Base-by-base conservation (phyloP, 805 yeast genomes). In the Lipomyces yamanashiensis region DNA sequence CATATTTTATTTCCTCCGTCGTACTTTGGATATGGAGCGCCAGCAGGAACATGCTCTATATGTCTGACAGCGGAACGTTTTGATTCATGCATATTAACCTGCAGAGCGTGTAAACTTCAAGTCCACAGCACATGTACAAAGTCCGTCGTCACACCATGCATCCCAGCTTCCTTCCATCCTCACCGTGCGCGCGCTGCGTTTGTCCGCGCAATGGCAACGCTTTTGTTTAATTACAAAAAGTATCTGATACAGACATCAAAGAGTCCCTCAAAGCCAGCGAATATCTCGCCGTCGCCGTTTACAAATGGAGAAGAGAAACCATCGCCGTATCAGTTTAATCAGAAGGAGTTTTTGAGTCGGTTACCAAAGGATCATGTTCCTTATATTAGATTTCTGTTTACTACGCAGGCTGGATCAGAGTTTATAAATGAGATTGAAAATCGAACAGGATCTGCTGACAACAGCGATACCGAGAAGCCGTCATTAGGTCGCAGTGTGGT, bases 361-460 rank as follows among this genome's bases (percentile, higher is more conserved):
- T 33, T 54, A 9, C 66, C 70, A 7, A 59, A 59, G n/a, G 64
- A 61, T 8, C 62, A 67, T 17, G 62, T 48, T 13, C 63, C 63
- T 17, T 67, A 66, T 48, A 28, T 59, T 13, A 33, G 62, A 17
- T 57, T 59, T 23, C 51, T 67, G 15, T 45, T 59, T 19, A 39
- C 58, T 5, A 61, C 68, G n/a, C 70, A 67, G 40, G 63, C 67
- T 10, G 64, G 70, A n/a, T n/a, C 52, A 7, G 70, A 67, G 52
- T 67, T 67, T 45, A 43, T 67, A 17, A 51, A 66, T 47, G 69
- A 58, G 12, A 58, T 55, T 19, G 66, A 50, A 37, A 41, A 58
- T 49, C 39, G 36, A n/a, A 41, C 8, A 45, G 23, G 19, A 33
- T 21, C 28, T 28, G 28, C 28, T 28, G 28, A 28, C 28, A 28